Evolutionary conservation across 208 protist species (phyloP).

Genomic region (Trypanosoma scelopori): DNA sequence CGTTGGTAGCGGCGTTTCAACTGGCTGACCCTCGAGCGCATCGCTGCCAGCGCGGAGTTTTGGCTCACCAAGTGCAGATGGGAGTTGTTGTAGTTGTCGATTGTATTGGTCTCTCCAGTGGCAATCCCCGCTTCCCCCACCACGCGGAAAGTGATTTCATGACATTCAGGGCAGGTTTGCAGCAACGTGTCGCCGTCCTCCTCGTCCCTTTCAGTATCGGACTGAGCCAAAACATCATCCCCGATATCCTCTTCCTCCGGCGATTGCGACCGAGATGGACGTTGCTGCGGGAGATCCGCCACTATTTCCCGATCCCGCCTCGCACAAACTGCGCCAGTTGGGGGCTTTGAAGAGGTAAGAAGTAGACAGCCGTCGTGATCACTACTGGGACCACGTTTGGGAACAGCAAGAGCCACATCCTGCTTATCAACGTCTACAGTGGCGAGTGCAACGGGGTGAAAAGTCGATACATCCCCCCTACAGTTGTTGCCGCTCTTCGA

Average conservation of each 20-base stretch:
- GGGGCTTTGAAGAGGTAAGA: not conserved
- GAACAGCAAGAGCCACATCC: not conserved
- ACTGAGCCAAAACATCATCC: not conserved
- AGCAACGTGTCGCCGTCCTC: no score
- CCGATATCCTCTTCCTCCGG: not conserved
- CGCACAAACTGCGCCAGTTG: not conserved
- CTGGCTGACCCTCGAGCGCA: conserved; percentile 85
- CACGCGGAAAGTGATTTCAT: not conserved
- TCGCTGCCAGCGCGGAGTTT: conserved; percentile 25
- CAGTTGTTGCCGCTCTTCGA: not conserved
- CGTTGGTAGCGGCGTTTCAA: conserved; percentile 89
- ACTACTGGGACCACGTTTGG: not conserved
- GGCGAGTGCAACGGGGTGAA: not conserved
- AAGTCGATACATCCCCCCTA: not conserved
- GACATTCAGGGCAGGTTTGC: not conserved
- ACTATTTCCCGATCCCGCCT: not conserved
- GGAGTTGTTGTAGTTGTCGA: not conserved
- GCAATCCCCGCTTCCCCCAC: not conserved
- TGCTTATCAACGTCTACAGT: not conserved
- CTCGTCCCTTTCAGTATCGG: not conserved
- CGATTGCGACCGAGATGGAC: no score
- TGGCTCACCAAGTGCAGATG: conserved; percentile 8
- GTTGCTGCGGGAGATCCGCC: conserved; percentile 8
- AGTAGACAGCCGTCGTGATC: not conserved
- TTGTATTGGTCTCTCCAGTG: not conserved